Base-by-base conservation (phyloP, 768 basidiomycete genomes). In the Lactarius pseudohatsudake region DNA sequence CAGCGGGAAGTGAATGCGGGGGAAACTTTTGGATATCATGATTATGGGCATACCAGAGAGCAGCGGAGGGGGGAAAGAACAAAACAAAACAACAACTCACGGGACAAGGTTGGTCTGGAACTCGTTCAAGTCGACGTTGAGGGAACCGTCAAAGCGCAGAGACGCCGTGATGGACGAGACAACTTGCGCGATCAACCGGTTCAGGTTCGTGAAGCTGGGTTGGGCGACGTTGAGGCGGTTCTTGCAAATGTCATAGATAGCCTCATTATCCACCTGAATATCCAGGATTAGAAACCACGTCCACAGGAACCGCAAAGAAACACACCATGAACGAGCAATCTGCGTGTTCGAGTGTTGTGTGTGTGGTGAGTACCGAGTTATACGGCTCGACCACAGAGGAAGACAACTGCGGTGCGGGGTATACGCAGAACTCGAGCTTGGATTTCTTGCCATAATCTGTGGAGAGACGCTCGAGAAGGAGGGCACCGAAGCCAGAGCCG, bases 241-340 rank as follows among this genome's bases (percentile, higher is more conserved):
- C 84, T 97, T 96, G 92, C 96, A 98, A 76, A 98, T 98, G 76
- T 98, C 96, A 79, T 96, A 98, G 76, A 98, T 98, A 61, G 96
- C 97, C 79, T 99, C 96, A 76, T 99, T 99, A 76, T 99, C 97
- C 69, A 99, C 92, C 91, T 93, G 64, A 56, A 20, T 20, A 11
- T 2, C 11, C n/a, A 26, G 22, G 30, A 7, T 62, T 57, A 40
- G 43, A 59, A 18, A 28, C 41, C 32, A 38, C 45, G 20, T 38
- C 15, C 36, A 50, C n/a, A 8, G 6, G 15, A 6, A 28, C 2
- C 6, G 22, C 8, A 43, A 34, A 50, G 15, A 11, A 11, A 53
- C 81, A 40, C 69, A 87, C 96, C 96, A 98, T 97, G 85, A 98
- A 98, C 32, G 96, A 98, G 79, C 96, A 98, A 79, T 98, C 96